Base-by-base conservation (phyloP, 164 flowering plant species). In the Magnolia kwangsiensis region DNA sequence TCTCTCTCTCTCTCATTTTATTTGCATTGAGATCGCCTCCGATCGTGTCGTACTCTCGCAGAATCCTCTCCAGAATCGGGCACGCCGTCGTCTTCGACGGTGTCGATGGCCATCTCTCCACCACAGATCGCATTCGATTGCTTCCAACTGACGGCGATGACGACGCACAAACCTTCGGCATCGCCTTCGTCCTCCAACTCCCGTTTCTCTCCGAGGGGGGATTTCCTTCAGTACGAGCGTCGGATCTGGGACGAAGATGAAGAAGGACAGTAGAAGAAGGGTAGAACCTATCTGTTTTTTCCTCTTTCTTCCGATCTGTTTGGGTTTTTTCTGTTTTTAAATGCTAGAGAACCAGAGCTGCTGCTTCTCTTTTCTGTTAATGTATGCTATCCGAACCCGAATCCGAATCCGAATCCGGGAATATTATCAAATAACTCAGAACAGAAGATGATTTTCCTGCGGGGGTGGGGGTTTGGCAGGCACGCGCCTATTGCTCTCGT, bases 31-130 rank as follows among this genome's bases (percentile, higher is more conserved):
- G 51, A 21, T 66, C 18, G 27, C 9, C 69, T 49, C 24, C 66
- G 58, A 6, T 63, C 8, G 7, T 75, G n/a, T 72, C 2, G 2
- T 23, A 4, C 13, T 65, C 29, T 65, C 24, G 4, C 70, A 92
- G 97, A 83, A 80, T 92, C 95, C 0, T 92, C 95, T 24, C 79
- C 88, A 20, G 97, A 91, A 23, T 92, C 92, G 4, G 88, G 86
- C n/a, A 83, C 81, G 20, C 87, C 80, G 13, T 85, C 92, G 0
- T 74, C 87, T 3, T 89, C 91, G 0, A 86, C 91, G 7, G 92
- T 88, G 75, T 89, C 94, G 0, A 79, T 91, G 23, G 92, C 94
- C 0, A 63, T 87, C 19, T 91, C 97, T 8, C 90, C 93, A 7
- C 91, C 95, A 31, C 72, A 86, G 71, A 85, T 86, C 78, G 69